These are phyloP conservation scores for Melanogaster broomeanus DNA, from an alignment of 768 basidiomycete species.

Conservation along the genomic window DNA sequence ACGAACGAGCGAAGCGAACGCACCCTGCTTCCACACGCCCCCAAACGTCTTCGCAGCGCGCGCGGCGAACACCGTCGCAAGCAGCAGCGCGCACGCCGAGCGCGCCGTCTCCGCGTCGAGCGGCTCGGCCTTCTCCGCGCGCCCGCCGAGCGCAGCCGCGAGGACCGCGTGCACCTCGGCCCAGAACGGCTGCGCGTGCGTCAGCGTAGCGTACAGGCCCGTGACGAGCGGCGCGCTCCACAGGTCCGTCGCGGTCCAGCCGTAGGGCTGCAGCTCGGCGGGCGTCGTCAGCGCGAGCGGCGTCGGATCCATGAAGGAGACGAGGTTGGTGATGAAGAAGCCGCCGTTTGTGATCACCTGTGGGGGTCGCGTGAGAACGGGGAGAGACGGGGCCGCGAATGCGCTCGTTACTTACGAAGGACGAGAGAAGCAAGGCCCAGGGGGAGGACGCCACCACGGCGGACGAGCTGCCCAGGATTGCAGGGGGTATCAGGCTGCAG, in stretches of 20 bases:
- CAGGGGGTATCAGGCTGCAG: slow-evolving; percentile 74
- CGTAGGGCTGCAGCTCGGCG: slow-evolving; percentile 75
- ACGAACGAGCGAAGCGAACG: neutral
- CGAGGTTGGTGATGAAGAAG: slow-evolving; percentile 75
- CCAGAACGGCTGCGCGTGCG: slow-evolving; percentile 88
- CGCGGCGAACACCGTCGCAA: slow-evolving; percentile 60
- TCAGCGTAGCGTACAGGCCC: slow-evolving; percentile 76
- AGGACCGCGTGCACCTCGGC: slow-evolving; percentile 55
- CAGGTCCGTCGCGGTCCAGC: slow-evolving; percentile 84
- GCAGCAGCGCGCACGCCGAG: slow-evolving; percentile 67
- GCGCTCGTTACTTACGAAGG: slow-evolving; percentile 51
- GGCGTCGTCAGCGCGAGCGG: slow-evolving; percentile 72
- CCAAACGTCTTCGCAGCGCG: slow-evolving; percentile 69
- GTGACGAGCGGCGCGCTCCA: slow-evolving; percentile 85
- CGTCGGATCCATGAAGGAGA: slow-evolving; percentile 75
- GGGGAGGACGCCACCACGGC: slow-evolving; percentile 62
- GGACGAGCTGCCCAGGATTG: slow-evolving; percentile 55
- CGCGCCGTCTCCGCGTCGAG: slow-evolving; percentile 67
- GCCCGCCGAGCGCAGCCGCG: slow-evolving; percentile 46
- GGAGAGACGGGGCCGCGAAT: neutral
- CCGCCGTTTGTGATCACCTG: slow-evolving; percentile 78
- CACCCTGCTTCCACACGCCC: slow-evolving; percentile 19
- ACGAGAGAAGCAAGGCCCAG: slow-evolving; percentile 73
- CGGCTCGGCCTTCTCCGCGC: slow-evolving; percentile 39
- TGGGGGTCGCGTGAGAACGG: neutral